Evolutionary conservation across 768 basidiomycete genomes (phyloP).

Genomic region (Rhodotorula diobovata): DNA sequence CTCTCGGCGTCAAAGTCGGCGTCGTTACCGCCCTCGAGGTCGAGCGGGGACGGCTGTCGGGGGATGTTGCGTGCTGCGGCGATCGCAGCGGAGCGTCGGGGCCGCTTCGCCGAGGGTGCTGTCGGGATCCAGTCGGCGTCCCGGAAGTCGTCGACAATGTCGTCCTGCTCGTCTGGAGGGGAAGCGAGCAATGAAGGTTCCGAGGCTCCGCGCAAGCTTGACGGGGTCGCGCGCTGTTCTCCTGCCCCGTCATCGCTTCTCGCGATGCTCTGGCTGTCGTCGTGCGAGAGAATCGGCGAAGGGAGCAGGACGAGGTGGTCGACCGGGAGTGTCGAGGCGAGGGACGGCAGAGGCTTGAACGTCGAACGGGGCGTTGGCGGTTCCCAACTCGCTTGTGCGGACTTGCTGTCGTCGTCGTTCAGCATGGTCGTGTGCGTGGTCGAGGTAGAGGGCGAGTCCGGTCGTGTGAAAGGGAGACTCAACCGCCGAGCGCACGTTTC

Average conservation of each 20-base stretch:
- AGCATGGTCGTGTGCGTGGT: neutral
- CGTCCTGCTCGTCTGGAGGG: neutral
- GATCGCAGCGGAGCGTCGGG: slow-evolving; percentile 23
- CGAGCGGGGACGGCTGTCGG: slow-evolving; percentile 18
- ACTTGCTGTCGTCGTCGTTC: neutral
- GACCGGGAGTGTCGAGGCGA: slow-evolving; percentile 6
- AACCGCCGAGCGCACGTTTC: neutral
- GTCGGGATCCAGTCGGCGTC: neutral
- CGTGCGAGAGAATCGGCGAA: slow-evolving; percentile 8
- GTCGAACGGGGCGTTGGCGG: slow-evolving; percentile 28
- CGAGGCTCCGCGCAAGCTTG: neutral
- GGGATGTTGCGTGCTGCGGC: slow-evolving; percentile 20
- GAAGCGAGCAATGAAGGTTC: no score
- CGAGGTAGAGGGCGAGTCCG: neutral
- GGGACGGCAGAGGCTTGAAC: slow-evolving; percentile 12
- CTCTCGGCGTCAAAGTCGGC: neutral
- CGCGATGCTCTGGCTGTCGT: neutral
- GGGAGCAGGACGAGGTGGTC: slow-evolving; percentile 34
- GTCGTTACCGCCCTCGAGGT: slow-evolving; percentile 6
- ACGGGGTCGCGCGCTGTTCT: neutral
- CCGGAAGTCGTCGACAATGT: neutral
- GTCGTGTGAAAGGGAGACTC: neutral
- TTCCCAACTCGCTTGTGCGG: neutral
- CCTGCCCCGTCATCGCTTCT: no score
- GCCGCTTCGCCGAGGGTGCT: neutral